Conservation (phyloP, 257 asterid species). For the Lycium barbarum region DNA sequence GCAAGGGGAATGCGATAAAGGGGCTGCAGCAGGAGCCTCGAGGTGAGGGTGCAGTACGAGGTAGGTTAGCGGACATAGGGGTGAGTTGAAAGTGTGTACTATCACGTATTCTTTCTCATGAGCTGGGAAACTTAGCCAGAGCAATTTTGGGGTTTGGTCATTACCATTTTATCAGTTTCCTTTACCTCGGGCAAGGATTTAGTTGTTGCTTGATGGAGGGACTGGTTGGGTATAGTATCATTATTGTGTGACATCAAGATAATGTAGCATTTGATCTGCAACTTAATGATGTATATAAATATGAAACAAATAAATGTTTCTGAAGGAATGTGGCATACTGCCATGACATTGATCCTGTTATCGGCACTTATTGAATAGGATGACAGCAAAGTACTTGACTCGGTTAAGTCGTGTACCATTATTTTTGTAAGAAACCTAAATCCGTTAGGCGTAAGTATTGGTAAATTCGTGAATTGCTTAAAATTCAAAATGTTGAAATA, state of each 20-base stretch:
- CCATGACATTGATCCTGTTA: background rate
- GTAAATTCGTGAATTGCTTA: background rate
- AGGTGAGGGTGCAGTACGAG: constrained; percentile 43
- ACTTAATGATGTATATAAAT: constrained; percentile 31
- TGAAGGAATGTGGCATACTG: background rate
- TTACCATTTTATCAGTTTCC: background rate
- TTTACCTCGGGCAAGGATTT: constrained; percentile 10
- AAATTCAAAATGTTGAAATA: background rate
- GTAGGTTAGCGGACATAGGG: background rate
- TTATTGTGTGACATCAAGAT: background rate
- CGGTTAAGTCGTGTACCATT: background rate
- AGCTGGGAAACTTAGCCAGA: constrained; percentile 24
- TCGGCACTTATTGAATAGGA: background rate
- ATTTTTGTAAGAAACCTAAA: background rate
- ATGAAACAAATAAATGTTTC: constrained; percentile 19
- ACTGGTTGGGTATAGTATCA: constrained; percentile 6
- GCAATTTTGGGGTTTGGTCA: constrained; percentile 34
- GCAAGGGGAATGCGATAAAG: constrained; percentile 57
- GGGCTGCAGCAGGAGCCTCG: constrained; percentile 76
- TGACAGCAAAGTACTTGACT: background rate
- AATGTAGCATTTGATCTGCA: constrained; percentile 15
- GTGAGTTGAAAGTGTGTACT: background rate
- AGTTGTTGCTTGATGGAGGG: constrained; percentile 19
- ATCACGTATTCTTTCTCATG: constrained; percentile 17
- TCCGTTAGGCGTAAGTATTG: background rate